Conservation (phyloP, 129 eudicot genomes). For the Centrapalus pauciflorus region DNA sequence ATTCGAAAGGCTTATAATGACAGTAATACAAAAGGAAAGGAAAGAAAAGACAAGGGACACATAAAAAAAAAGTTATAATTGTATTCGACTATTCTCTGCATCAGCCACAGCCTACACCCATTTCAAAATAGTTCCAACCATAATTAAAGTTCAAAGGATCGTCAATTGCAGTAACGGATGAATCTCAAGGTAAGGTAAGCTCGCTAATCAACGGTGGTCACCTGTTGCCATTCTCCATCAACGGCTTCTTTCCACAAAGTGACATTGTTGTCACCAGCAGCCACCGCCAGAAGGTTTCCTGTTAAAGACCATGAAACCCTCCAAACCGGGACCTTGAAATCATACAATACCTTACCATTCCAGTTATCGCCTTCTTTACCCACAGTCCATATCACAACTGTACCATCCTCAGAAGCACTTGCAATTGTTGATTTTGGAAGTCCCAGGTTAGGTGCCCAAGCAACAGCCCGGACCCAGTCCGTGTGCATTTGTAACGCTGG, state of each 20-base stretch:
- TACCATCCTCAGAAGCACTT: constrained; percentile 58
- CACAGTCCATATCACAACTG: constrained; percentile 50
- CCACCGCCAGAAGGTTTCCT: constrained; percentile 53
- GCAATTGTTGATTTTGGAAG: constrained; percentile 61
- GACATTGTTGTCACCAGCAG: constrained; percentile 48
- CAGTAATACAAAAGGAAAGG: no score
- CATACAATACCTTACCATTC: constrained; percentile 49
- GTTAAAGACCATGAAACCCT: constrained; percentile 65
- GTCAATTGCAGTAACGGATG: no score
- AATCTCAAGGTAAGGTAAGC: no score
- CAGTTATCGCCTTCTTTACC: constrained; percentile 49
- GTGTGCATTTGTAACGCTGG: constrained; percentile 54
- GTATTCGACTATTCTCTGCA: no score
- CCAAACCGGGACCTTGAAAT: constrained; percentile 53
- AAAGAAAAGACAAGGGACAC: no score
- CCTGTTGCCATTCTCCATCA: constrained; percentile 64
- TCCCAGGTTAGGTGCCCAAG: constrained; percentile 67
- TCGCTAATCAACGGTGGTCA: constrained; percentile 47
- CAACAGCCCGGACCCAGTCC: constrained; percentile 58
- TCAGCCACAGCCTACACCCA: no score
- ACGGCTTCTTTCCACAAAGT: constrained; percentile 63
- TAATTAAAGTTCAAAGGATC: no score
- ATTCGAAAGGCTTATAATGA: no score
- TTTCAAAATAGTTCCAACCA: no score
- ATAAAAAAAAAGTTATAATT: no score